phyloP scores from a whole-genome alignment of 306 rosid genomes.

The Prunus fruticosa region DNA sequence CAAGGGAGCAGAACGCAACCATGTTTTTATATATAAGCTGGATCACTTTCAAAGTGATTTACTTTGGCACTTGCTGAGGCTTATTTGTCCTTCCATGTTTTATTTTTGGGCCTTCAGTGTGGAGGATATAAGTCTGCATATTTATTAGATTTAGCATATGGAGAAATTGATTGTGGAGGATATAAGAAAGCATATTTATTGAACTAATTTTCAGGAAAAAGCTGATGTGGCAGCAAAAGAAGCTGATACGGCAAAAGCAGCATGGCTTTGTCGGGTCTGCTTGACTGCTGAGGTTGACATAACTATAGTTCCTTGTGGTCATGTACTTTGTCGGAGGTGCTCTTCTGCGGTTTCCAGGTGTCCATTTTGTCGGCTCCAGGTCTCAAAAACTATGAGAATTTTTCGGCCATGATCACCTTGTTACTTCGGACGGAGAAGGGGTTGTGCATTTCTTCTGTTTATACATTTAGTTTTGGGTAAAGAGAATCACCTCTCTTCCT shows the following conservation, averaged over 20 bases:
- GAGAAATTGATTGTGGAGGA: neutral
- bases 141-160: neutral
- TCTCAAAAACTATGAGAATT: constrained; percentile 67
- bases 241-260: constrained; percentile 90
- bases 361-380: constrained; percentile 92
- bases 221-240: constrained; percentile 78
- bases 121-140: neutral
- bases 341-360: constrained; percentile 88
- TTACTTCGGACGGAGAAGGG: neutral
- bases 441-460: neutral
- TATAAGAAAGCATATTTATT: neutral
- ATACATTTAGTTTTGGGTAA: neutral
- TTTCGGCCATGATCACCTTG: constrained; percentile 57
- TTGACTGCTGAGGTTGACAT: constrained; percentile 75
- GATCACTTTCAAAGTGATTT: neutral
- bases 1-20: neutral
- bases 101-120: too few species aligned
- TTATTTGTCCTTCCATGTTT: neutral
- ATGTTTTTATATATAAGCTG: neutral
- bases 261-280: constrained; percentile 93
- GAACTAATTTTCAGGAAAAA: constrained; percentile 57
- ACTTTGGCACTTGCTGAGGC: neutral
- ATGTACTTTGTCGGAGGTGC: constrained; percentile 89
- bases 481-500: neutral
- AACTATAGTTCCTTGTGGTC: constrained; percentile 92